Evolutionary conservation across 2,329 filamentous ascomycete genomes (phyloP).

Genomic region (Lecanosticta acicola): DNA sequence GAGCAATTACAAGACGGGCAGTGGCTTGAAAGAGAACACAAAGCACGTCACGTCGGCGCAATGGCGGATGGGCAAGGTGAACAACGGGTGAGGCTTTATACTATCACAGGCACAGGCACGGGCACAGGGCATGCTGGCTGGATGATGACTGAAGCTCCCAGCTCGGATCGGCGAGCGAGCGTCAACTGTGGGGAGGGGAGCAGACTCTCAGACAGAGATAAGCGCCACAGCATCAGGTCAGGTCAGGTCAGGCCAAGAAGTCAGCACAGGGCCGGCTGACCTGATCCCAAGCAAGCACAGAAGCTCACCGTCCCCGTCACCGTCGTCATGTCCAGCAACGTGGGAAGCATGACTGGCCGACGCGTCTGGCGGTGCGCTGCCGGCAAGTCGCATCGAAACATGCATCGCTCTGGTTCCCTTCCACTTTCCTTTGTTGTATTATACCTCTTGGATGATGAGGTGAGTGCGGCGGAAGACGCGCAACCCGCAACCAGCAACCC

Average conservation of each 20-base stretch:
- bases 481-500: too few relatives aligned
- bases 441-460: too few relatives aligned
- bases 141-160: not conserved
- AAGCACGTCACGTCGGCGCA: constrained; percentile 15
- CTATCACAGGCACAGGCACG: constrained; percentile 6
- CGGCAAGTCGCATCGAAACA: not conserved
- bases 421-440: not conserved
- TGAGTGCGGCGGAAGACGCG: not conserved
- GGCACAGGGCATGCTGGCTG: not conserved
- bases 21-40: constrained; percentile 13
- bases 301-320: constrained; percentile 6
- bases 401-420: not conserved
- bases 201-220: constrained; percentile 5
- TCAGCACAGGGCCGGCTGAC: not conserved
- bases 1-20: constrained; percentile 1
- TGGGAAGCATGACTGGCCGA: constrained; percentile 6
- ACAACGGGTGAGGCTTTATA: constrained; percentile 10
- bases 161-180: too few relatives aligned
- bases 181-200: not conserved
- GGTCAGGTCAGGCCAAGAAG: too few relatives aligned
- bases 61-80: constrained; percentile 1
- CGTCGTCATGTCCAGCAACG: constrained; percentile 15
- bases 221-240: constrained; percentile 2
- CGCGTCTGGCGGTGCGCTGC: not conserved
- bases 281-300: not conserved